These are phyloP conservation scores for Daldinia decipiens DNA, from an alignment of 495 filamentous ascomycete species.

Conservation along the genomic window DNA sequence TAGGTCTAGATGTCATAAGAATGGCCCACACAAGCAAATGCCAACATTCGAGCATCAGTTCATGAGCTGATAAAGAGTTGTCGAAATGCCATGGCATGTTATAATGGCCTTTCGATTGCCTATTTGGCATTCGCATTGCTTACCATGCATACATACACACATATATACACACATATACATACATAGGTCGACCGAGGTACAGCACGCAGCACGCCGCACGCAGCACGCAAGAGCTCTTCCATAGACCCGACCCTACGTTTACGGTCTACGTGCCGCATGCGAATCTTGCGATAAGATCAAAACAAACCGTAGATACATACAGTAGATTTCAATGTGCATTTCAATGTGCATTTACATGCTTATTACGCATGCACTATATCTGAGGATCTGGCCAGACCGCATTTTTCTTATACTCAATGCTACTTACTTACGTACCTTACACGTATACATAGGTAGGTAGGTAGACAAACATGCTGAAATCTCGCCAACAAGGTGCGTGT, in stretches of 20 bases:
- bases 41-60: constrained; percentile 44
- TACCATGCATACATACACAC: constrained; percentile 4
- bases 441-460: not conserved
- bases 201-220: too few relatives aligned
- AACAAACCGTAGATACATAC: constrained; percentile 17
- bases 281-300: constrained; percentile 27
- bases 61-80: constrained; percentile 25
- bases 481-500: constrained; percentile 17
- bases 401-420: constrained; percentile 7
- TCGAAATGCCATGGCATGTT: constrained; percentile 20
- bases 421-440: constrained; percentile 11
- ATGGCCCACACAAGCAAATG: constrained; percentile 13
- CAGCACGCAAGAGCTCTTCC: constrained; percentile 1
- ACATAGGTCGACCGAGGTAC: constrained; percentile 8
- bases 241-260: constrained; percentile 20
- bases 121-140: not conserved
- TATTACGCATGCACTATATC: constrained; percentile 5
- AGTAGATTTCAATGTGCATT: not conserved
- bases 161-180: too few relatives aligned
- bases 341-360: not conserved
- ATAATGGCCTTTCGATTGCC: constrained; percentile 23
- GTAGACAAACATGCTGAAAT: not conserved
- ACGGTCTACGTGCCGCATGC: constrained; percentile 21
- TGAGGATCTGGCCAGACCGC: constrained; percentile 16
- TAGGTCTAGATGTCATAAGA: constrained; percentile 17